Base-by-base conservation (phyloP, 345 rosid species). In the Turritis glabra region DNA sequence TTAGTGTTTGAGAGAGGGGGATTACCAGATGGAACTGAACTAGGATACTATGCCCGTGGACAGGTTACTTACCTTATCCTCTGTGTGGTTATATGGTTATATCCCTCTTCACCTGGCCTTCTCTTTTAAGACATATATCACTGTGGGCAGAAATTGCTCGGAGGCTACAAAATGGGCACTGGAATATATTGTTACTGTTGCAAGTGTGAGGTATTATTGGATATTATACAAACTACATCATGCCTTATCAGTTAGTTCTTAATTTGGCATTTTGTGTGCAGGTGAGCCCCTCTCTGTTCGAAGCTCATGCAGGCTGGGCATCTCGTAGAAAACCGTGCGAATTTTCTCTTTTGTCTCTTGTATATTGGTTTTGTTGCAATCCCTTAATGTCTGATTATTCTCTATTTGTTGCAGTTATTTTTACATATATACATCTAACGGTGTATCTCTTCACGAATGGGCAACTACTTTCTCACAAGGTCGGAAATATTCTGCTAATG, bases 221-320 rank as follows among this genome's bases (percentile, higher is more conserved):
- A 67, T 79, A 71, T 56, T 71, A 37, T 71, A 27, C 52, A 63
- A 54, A 41, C 53, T 71, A 74, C 72, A 37, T 56, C 52, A 40
- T 66, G 40, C 54, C 27, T 9, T 53, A 43, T 65, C 50, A 64
- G 27, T 54, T 53, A 61, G 68, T 26, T 67, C 53, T 32, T 38
- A 69, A 63, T 74, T 58, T 69, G 13, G 69, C 64, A 26, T 67
- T 70, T 66, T 71, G 71, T 48, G 74, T 70, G 77, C 89, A 95
- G 99, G 92, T 95, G 80, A 95, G 99, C 84, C 89, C 99, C 41
- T 92, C 99, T 47, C 86, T 84, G 53, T 95, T 95, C 77, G 99
- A 95, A 86, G 93, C 89, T 80, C 99, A 95, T 86, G 99, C 99
- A 80, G 99, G 99, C 78, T 92, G 98, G 96, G 88, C 97, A 71